A percentile compares a stretch with the other conserved stretches of the same genome.
These are phyloP conservation scores for Naganishia liquefaciens DNA, from an alignment of 1,284 basidiomycete species.

Conservation along the genomic window DNA sequence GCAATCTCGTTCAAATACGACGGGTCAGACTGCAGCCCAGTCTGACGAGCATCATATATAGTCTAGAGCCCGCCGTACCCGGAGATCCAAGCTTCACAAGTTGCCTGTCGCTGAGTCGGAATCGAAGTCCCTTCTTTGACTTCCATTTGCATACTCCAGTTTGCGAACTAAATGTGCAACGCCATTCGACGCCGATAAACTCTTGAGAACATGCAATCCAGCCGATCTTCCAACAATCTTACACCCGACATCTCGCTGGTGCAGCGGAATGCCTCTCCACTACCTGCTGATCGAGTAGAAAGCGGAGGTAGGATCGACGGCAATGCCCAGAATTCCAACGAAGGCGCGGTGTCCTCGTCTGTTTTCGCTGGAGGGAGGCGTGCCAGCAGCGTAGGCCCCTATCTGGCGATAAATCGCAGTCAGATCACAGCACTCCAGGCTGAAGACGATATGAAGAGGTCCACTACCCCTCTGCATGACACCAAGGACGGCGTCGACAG, in stretches of 20 bases:
- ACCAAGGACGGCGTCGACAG: background rate
- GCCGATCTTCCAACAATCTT: background rate
- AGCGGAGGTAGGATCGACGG: background rate
- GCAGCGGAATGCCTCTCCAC: constrained; percentile 14
- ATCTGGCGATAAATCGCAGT: constrained; percentile 19
- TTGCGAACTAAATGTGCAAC: too few relatives aligned
- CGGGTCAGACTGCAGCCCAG: background rate
- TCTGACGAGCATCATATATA: too few relatives aligned
- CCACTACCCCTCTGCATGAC: constrained; percentile 10
- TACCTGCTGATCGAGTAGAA: background rate
- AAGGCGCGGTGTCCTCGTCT: constrained; percentile 8
- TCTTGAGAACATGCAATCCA: background rate
- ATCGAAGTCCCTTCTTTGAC: too few relatives aligned
- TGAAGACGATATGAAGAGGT: constrained; percentile 23
- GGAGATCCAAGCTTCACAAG: too few relatives aligned
- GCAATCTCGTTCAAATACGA: too few relatives aligned
- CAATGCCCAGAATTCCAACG: background rate
- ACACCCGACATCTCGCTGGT: constrained; percentile 7
- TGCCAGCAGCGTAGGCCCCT: constrained; percentile 19
- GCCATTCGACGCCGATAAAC: background rate
- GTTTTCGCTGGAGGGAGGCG: constrained; percentile 20
- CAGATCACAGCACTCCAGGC: constrained; percentile 15
- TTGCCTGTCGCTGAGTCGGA: too few relatives aligned
- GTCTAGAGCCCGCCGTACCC: too few relatives aligned
- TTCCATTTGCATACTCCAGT: too few relatives aligned